Percentiles rank a stretch among this genome's conserved stretches.
These are phyloP conservation scores for Aspergillus hortae DNA, from an alignment of 2,329 filamentous ascomycete genomes.

Conservation along the genomic window DNA sequence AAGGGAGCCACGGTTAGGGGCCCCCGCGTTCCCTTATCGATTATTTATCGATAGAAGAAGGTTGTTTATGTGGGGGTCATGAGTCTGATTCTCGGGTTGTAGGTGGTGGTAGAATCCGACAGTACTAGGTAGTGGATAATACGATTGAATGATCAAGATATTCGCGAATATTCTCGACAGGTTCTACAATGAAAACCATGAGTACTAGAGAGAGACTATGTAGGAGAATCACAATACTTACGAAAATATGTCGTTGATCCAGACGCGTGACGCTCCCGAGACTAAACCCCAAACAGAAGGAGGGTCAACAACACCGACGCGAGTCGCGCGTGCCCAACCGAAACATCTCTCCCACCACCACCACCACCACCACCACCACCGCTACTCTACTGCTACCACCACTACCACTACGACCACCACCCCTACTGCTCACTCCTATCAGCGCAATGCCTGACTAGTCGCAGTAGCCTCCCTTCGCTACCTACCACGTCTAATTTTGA, in stretches of 20 bases:
- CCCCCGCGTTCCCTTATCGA: slow-evolving; percentile 20
- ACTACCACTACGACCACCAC: slow-evolving; percentile 1
- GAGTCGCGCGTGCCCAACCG: slow-evolving; percentile 20
- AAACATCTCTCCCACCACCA: slow-evolving; percentile 15
- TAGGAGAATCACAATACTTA: too few species aligned
- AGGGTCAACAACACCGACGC: slow-evolving; percentile 30
- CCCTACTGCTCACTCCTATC: slow-evolving; percentile 8
- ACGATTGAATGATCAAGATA: too few species aligned
- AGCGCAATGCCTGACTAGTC: neutral
- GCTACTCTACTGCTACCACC: too few species aligned
- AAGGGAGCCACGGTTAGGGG: slow-evolving; percentile 16
- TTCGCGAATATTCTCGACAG: too few species aligned
- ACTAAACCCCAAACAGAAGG: slow-evolving; percentile 21
- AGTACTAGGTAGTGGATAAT: too few species aligned
- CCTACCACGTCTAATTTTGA: neutral
- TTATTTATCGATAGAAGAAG: slow-evolving; percentile 5
- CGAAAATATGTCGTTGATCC: slow-evolving; percentile 4
- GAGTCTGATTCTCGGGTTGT: too few species aligned
- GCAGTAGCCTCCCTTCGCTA: neutral
- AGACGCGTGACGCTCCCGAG: slow-evolving; percentile 25
- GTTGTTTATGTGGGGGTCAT: neutral
- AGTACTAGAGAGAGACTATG: too few species aligned
- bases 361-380: neutral
- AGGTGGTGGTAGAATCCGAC: too few species aligned
- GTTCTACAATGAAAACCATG: too few species aligned